Percentiles rank a stretch among this genome's conserved stretches.
phyloP scores from a whole-genome alignment of 1,284 basidiomycete genomes.

The Tremellales sp. region DNA sequence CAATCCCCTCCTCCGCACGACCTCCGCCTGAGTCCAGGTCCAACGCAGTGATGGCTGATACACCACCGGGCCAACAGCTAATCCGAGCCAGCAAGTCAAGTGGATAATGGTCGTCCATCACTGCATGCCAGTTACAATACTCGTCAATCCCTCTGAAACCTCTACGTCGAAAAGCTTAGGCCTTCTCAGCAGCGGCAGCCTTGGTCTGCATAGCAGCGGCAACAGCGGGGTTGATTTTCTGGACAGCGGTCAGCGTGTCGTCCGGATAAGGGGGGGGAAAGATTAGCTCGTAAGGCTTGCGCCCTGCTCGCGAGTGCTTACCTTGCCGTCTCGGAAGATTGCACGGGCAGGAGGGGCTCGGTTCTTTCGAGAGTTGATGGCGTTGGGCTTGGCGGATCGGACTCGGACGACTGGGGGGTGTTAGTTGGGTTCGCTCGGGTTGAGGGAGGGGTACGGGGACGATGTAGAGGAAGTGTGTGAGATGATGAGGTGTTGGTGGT shows the following conservation, averaged over 20 bases:
- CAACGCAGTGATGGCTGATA: too few species aligned
- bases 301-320: conserved; percentile 17
- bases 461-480: too few species aligned
- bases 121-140: background rate
- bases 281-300: conserved; percentile 1
- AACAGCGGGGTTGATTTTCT: conserved; percentile 74
- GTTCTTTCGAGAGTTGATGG: conserved; percentile 70
- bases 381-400: conserved; percentile 75
- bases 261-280: background rate
- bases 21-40: too few species aligned
- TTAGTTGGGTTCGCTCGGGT: too few species aligned
- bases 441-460: too few species aligned
- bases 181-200: conserved; percentile 41
- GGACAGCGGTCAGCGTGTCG: background rate
- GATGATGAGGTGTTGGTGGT: too few species aligned
- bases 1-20: too few species aligned
- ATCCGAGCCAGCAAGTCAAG: background rate
- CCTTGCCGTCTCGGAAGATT: conserved; percentile 96
- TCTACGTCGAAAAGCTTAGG: conserved; percentile 9
- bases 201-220: conserved; percentile 59
- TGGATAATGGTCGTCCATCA: too few species aligned
- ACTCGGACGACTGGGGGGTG: conserved; percentile 92
- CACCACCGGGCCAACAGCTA: background rate
- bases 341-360: conserved; percentile 92
- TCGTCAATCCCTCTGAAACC: background rate